Conservation (phyloP, 805 yeast genomes). For the Zygosaccharomyces bisporus region DNA sequence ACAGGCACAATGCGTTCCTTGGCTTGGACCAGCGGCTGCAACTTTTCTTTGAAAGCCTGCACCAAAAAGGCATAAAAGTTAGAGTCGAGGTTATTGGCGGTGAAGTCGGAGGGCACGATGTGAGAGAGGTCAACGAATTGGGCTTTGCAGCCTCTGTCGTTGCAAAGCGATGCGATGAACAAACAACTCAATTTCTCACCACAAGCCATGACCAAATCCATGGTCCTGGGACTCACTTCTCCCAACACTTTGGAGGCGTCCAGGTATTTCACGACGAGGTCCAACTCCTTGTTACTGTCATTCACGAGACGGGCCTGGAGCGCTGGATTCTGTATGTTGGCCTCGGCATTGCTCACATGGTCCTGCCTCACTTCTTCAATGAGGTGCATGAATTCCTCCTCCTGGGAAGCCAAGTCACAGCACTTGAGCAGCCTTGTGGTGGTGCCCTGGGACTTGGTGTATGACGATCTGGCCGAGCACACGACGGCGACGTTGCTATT, state of each 20-base stretch:
- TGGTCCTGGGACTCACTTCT: slow-evolving; percentile 82
- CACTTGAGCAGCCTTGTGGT: slow-evolving; percentile 80
- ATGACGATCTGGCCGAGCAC: slow-evolving; percentile 90
- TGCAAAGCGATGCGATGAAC: slow-evolving; percentile 80
- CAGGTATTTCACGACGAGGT: slow-evolving; percentile 61
- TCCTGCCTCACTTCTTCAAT: slow-evolving; percentile 71
- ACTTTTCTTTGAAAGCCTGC: slow-evolving; percentile 47
- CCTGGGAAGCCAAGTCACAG: slow-evolving; percentile 71
- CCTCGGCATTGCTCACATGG: slow-evolving; percentile 69
- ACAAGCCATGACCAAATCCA: slow-evolving; percentile 84
- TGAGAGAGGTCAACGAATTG: slow-evolving; percentile 73
- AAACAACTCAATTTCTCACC: slow-evolving; percentile 92
- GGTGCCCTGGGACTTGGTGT: slow-evolving; percentile 92
- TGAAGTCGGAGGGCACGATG: slow-evolving; percentile 59
- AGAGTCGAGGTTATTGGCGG: slow-evolving; percentile 59
- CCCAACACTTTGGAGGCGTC: slow-evolving; percentile 90
- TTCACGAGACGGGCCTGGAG: slow-evolving; percentile 52
- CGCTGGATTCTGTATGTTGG: slow-evolving; percentile 42
- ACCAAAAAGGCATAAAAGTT: slow-evolving; percentile 57
- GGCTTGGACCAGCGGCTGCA: slow-evolving; percentile 40
- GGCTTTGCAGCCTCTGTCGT: slow-evolving; percentile 77
- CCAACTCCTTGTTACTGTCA: slow-evolving; percentile 63
- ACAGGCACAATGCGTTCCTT: slow-evolving; percentile 64
- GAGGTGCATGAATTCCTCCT: slow-evolving; percentile 53
- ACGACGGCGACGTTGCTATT: slow-evolving; percentile 79